These are phyloP conservation scores for Phytopythium montanum DNA, from an alignment of 352 stramenopile genomes.

Conservation along the genomic window DNA sequence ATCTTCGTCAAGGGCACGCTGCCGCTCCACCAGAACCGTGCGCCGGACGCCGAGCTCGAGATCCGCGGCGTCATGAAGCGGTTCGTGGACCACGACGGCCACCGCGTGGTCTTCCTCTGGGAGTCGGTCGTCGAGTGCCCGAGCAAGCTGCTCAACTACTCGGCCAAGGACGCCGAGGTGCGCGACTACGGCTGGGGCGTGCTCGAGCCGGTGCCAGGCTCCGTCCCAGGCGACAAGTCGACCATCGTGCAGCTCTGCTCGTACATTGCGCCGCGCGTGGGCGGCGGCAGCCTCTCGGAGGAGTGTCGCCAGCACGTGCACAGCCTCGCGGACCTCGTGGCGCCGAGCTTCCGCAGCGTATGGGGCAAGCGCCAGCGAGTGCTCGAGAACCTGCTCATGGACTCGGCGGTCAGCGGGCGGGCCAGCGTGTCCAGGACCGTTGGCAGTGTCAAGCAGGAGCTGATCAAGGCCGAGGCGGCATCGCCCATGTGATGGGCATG, in stretches of 20 bases:
- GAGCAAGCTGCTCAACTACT: conserved; percentile 19
- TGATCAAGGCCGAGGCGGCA: background rate
- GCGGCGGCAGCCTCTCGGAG: conserved; percentile 21
- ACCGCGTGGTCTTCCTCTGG: conserved; percentile 45
- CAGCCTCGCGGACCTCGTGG: conserved; percentile 37
- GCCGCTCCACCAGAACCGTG: conserved; percentile 33
- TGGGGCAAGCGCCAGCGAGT: conserved; percentile 44
- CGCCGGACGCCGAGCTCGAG: conserved; percentile 27
- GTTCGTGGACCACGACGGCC: conserved; percentile 24
- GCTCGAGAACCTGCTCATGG: conserved; percentile 53
- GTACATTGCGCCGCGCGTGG: conserved; percentile 34
- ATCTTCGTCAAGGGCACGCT: conserved; percentile 36
- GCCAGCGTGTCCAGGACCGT: background rate
- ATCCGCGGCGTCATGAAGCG: conserved; percentile 38
- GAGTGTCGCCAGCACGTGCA: conserved; percentile 43
- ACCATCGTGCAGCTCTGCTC: conserved; percentile 58
- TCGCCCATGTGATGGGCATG: conserved; percentile 12
- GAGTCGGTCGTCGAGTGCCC: conserved; percentile 40
- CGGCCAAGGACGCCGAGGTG: conserved; percentile 33
- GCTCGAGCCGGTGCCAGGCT: conserved; percentile 27
- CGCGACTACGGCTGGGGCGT: conserved; percentile 47
- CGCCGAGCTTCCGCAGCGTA: conserved; percentile 34
- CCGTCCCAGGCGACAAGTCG: conserved; percentile 23
- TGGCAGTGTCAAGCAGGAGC: background rate
- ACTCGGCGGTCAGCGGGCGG: conserved; percentile 21